These are phyloP conservation scores for Trichoderma guizhouense DNA, from an alignment of 2,329 filamentous ascomycete genomes.

Conservation along the genomic window DNA sequence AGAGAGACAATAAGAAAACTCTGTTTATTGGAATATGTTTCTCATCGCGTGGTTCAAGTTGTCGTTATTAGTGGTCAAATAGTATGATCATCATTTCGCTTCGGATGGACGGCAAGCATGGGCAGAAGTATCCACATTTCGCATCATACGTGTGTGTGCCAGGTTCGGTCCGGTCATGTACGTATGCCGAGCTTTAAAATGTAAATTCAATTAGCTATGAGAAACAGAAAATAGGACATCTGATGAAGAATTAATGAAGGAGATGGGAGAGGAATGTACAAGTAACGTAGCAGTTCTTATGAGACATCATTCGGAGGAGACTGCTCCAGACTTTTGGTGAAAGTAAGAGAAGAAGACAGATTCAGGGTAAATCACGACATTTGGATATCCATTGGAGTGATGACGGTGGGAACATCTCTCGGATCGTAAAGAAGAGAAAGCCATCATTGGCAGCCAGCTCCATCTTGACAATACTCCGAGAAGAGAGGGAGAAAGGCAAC, in stretches of 20 bases:
- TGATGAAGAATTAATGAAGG: neutral
- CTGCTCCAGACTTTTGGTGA: neutral
- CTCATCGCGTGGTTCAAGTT: neutral
- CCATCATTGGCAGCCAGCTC: neutral
- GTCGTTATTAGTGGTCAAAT: neutral
- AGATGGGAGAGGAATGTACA: neutral
- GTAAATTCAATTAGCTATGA: neutral
- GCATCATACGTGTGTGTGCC: neutral
- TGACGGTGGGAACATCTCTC: neutral
- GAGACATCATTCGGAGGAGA: neutral
- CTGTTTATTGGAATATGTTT: neutral
- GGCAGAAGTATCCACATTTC: slow-evolving; percentile 2
- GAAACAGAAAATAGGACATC: neutral
- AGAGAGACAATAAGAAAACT: neutral
- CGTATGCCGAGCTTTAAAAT: neutral
- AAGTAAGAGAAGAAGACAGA: neutral
- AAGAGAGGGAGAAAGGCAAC: neutral
- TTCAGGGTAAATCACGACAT: neutral
- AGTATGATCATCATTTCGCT: neutral
- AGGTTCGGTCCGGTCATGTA: neutral
- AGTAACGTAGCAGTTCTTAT: neutral
- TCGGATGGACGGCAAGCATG: neutral
- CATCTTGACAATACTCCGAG: neutral
- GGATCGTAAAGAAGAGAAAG: neutral
- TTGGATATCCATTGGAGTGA: neutral